Percentiles rank a stretch among this genome's conserved stretches.
phyloP scores from a whole-genome alignment of 2,329 filamentous ascomycete species.

The Xenoacremonium recifei region DNA sequence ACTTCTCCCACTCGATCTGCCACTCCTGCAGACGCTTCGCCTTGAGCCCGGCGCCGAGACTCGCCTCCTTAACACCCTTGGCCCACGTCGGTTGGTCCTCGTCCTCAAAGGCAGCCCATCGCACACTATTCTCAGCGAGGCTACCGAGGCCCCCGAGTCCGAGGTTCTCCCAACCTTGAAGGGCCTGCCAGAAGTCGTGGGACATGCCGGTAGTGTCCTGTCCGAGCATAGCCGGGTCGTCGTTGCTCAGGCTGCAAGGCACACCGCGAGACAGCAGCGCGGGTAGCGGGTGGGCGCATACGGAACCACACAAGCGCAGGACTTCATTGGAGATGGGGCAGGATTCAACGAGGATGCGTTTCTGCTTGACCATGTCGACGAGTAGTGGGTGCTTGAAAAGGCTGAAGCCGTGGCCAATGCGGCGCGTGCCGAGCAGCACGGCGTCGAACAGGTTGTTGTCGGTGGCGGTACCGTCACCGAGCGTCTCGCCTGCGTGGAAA shows the following conservation, averaged over 20 bases:
- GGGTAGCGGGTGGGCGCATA: slow-evolving; percentile 77
- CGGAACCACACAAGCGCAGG: slow-evolving; percentile 72
- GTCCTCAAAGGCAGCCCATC: slow-evolving; percentile 88
- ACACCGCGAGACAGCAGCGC: slow-evolving; percentile 84
- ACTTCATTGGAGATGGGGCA: slow-evolving; percentile 93
- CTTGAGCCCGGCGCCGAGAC: slow-evolving; percentile 68
- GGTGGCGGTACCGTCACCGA: slow-evolving; percentile 70
- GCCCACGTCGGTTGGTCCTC: slow-evolving; percentile 69
- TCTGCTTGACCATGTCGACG: slow-evolving; percentile 84
- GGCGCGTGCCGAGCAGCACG: slow-evolving; percentile 77
- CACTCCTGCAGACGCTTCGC: slow-evolving; percentile 74
- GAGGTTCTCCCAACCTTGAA: slow-evolving; percentile 90
- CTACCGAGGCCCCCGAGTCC: slow-evolving; percentile 83
- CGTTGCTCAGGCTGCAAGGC: slow-evolving; percentile 80
- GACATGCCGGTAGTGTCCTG: slow-evolving; percentile 80
- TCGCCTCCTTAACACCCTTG: slow-evolving; percentile 70
- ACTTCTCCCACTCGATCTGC: slow-evolving; percentile 80
- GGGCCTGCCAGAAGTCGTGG: slow-evolving; percentile 90
- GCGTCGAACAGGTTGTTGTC: slow-evolving; percentile 88
- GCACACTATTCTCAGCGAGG: slow-evolving; percentile 87
- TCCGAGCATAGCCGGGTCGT: slow-evolving; percentile 86
- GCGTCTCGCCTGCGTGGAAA: slow-evolving; percentile 89
- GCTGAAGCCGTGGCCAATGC: slow-evolving; percentile 87
- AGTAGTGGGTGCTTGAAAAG: slow-evolving; percentile 90
- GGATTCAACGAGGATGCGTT: slow-evolving; percentile 82